Evolutionary conservation across 2,329 filamentous ascomycete genomes (phyloP), one percentile per base, ranked within the genome.

Genomic region (Botrytis porri): DNA sequence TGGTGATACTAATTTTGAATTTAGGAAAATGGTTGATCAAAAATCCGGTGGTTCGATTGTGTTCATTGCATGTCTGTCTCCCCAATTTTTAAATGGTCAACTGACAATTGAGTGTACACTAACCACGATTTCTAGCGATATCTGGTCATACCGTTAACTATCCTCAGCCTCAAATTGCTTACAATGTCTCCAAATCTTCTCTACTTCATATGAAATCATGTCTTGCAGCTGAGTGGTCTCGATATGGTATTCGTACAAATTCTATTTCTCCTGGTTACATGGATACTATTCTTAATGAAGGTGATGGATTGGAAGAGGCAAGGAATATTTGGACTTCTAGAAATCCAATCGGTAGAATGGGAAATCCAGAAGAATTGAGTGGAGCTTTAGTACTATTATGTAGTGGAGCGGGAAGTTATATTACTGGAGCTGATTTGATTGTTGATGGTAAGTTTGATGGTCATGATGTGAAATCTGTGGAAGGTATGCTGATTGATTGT

Each of bases 221-320:
- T 51, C 82, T 94, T 25, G 92, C 92, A 0, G 91, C 89, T 0
- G 92, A 95, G 81, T 94, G 92, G 92, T 90, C 89, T 1, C 82
- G 84, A 1, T 86, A 90, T 79, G 92, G 92, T 0, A 92, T 95
- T 74, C 82, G 90, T 4, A 89, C 92, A 8, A 94, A 95, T 77
- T 88, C 85, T 29, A 85, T 95, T 62, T 89, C 86, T 57, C 92
- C 92, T 0, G 92, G 92, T 0, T 94, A 94, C 77, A 93, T 94
- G 89, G 91, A 81, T 63, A 80, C 79, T 4, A 77, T 80, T 61
- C 64, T 94, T 65, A 94, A 93, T 78, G 89, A 89, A 74, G 90
- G 90, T 0, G 85, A 86, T 12, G 88, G 87, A 0, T 80, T 93
- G 64, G 84, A 84, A 18, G 83, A 84, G 54, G 85, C 86, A 54